Conservation (phyloP, 306 rosid species). For the Potentilla sterilis region DNA sequence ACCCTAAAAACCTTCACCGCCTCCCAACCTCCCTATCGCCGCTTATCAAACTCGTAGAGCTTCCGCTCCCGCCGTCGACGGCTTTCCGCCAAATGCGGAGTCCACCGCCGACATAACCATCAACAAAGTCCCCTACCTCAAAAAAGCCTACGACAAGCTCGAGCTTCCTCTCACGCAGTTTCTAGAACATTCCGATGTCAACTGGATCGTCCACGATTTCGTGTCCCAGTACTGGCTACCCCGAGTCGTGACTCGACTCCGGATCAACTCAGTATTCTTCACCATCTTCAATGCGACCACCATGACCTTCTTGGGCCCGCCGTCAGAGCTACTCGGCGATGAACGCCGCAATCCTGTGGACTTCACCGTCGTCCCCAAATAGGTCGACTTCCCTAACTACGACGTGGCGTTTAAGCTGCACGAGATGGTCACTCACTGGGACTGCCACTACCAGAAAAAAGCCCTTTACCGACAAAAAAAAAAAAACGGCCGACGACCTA, state of each 20-base stretch:
- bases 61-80: conserved; percentile 14
- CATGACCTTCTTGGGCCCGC: background rate
- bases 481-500: too few relatives aligned
- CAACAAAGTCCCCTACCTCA: conserved; percentile 21
- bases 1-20: conserved; percentile 30
- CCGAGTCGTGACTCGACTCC: background rate
- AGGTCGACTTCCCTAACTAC: background rate
- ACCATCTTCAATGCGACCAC: background rate
- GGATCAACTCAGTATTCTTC: conserved; percentile 10
- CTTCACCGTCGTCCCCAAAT: conserved; percentile 23
- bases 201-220: conserved; percentile 28
- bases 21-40: background rate
- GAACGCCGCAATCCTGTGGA: conserved; percentile 19
- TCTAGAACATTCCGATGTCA: conserved; percentile 1
- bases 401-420: conserved; percentile 11
- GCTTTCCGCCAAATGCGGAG: conserved; percentile 21
- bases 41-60: conserved; percentile 15
- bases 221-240: conserved; percentile 6
- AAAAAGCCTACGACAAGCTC: conserved; percentile 29
- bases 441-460: conserved; percentile 9
- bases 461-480: too few relatives aligned
- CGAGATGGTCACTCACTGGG: conserved; percentile 19
- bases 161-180: background rate
- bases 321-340: background rate
- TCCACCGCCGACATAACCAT: conserved; percentile 27